Percentiles rank a stretch among this genome's conserved stretches.
phyloP scores from a whole-genome alignment of 257 asterid genomes.

The Dorcoceras hygrometricum region DNA sequence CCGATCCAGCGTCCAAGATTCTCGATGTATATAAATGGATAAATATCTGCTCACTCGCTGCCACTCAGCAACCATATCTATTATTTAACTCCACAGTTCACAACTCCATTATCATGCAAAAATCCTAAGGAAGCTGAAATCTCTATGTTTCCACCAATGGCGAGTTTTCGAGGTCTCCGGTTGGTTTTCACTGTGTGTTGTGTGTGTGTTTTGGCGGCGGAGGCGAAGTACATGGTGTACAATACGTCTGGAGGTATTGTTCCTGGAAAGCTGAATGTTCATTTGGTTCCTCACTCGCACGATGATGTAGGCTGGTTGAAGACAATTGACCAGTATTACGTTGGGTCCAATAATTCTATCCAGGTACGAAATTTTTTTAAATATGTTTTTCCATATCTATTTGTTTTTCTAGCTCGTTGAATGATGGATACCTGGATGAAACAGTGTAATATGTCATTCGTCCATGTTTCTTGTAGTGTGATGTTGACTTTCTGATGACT shows the following conservation, averaged over 20 bases:
- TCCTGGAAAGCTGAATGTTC: conserved; percentile 34
- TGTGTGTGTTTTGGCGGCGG: conserved; percentile 9
- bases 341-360: conserved; percentile 37
- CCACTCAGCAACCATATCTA: background rate
- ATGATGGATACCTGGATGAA: background rate
- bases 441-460: background rate
- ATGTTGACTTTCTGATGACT: background rate
- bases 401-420: background rate
- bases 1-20: background rate
- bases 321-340: conserved; percentile 39
- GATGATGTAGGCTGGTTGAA: conserved; percentile 42
- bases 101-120: background rate
- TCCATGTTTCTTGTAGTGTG: background rate
- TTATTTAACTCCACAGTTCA: background rate
- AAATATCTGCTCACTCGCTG: background rate
- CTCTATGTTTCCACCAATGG: background rate
- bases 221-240: conserved; percentile 37
- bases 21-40: background rate
- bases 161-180: background rate
- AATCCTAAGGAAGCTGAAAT: background rate
- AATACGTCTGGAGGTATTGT: conserved; percentile 38
- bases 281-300: conserved; percentile 39
- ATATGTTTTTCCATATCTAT: background rate
- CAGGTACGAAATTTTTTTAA: conserved; percentile 5
- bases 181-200: background rate